phyloP scores from a whole-genome alignment of 1,284 basidiomycete genomes.

The Bjerkandera adusta region DNA sequence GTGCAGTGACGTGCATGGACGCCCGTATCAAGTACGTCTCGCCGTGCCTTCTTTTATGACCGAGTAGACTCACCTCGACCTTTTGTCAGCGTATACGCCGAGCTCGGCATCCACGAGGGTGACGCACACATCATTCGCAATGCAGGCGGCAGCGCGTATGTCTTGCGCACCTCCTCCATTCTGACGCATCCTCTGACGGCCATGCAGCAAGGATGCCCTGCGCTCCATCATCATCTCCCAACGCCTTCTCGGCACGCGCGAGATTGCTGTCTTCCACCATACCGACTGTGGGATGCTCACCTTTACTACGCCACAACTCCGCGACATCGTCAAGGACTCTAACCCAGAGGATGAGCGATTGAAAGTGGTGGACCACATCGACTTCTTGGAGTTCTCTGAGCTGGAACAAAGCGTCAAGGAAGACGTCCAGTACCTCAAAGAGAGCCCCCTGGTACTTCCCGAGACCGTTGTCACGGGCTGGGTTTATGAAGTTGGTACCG shows the following conservation, averaged over 20 bases:
- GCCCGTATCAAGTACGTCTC: constrained; percentile 47
- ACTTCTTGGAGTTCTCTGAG: constrained; percentile 57
- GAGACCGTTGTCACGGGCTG: constrained; percentile 59
- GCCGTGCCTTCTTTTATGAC: neutral
- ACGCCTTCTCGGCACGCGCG: constrained; percentile 62
- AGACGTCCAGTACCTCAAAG: constrained; percentile 56
- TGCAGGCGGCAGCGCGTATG: constrained; percentile 61
- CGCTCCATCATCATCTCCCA: constrained; percentile 68
- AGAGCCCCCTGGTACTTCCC: constrained; percentile 51
- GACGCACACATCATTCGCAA: constrained; percentile 72
- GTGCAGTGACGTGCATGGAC: constrained; percentile 69
- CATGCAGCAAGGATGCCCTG: constrained; percentile 53
- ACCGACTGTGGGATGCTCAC: constrained; percentile 69
- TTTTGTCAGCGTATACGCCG: constrained; percentile 55
- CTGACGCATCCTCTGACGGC: neutral
- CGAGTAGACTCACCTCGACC: neutral
- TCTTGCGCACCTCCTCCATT: constrained; percentile 17
- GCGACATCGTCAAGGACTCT: constrained; percentile 46
- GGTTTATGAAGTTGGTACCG: constrained; percentile 63
- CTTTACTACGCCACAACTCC: constrained; percentile 51
- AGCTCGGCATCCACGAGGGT: constrained; percentile 60
- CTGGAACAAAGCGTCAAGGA: constrained; percentile 53
- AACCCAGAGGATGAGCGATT: constrained; percentile 38
- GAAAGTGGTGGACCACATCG: constrained; percentile 46
- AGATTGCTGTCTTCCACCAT: constrained; percentile 66